Evolutionary conservation across 495 filamentous ascomycete species (phyloP).

Genomic region (Pseudomonodictys pantanalensis): DNA sequence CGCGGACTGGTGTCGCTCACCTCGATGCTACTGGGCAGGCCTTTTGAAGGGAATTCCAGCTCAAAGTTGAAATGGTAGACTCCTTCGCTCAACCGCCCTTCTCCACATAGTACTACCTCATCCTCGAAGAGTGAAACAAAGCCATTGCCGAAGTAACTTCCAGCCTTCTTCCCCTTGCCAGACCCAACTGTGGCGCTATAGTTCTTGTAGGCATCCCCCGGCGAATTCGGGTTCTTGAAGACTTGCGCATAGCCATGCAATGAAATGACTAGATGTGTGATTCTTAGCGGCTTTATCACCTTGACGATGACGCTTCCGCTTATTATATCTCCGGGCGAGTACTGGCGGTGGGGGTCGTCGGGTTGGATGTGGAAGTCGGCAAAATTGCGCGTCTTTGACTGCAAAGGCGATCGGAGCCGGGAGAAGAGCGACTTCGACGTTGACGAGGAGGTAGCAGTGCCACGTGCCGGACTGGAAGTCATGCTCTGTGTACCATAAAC

Average conservation of each 20-base stretch:
- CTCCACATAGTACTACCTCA: slow-evolving; percentile 84
- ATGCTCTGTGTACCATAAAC: slow-evolving; percentile 36
- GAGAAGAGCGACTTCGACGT: slow-evolving; percentile 51
- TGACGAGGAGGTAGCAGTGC: slow-evolving; percentile 21
- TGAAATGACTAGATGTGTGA: slow-evolving; percentile 86
- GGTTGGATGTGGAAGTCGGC: slow-evolving; percentile 76
- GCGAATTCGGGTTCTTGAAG: slow-evolving; percentile 68
- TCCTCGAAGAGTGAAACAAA: slow-evolving; percentile 86
- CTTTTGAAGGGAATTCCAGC: slow-evolving; percentile 71
- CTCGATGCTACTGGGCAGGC: slow-evolving; percentile 88
- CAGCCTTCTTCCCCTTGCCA: slow-evolving; percentile 54
- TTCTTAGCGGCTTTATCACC: slow-evolving; percentile 74
- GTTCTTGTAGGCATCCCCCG: slow-evolving; percentile 55
- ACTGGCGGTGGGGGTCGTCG: slow-evolving; percentile 87
- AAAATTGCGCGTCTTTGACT: slow-evolving; percentile 65
- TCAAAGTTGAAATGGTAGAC: slow-evolving; percentile 93
- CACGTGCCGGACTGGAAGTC: slow-evolving; percentile 36
- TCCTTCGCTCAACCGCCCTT: slow-evolving; percentile 79
- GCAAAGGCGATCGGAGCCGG: slow-evolving; percentile 60
- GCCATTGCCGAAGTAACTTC: slow-evolving; percentile 76
- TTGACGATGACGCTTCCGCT: slow-evolving; percentile 76
- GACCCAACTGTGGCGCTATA: slow-evolving; percentile 48
- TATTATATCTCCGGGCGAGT: slow-evolving; percentile 64
- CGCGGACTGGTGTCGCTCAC: slow-evolving; percentile 52
- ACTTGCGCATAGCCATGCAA: slow-evolving; percentile 89